phyloP scores from a whole-genome alignment of 805 yeast genomes.

The Metschnikowia chrysomelidarum region DNA sequence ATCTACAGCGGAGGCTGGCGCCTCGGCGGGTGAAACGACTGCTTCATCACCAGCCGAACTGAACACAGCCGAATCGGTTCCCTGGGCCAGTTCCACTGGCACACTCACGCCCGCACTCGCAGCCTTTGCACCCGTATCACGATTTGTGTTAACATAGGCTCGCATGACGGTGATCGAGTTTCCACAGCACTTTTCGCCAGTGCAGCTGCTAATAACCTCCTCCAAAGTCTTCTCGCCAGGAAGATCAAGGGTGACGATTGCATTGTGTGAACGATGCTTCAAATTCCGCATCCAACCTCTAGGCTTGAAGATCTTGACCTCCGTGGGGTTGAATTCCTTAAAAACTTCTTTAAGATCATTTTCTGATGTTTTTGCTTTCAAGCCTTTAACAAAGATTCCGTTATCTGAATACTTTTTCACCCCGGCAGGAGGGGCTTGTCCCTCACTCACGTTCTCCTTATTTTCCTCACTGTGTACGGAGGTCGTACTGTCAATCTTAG shows the following conservation, averaged over 20 bases:
- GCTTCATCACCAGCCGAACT: neutral
- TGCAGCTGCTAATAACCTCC: conserved; percentile 41
- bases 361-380: conserved; percentile 42
- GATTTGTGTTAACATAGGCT: conserved; percentile 11
- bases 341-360: conserved; percentile 43
- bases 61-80: neutral
- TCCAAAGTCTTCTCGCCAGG: conserved; percentile 38
- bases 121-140: neutral
- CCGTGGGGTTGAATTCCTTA: conserved; percentile 43
- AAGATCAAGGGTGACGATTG: conserved; percentile 46
- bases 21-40: neutral
- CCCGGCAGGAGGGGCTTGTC: neutral
- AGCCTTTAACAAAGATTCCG: conserved; percentile 44
- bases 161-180: conserved; percentile 4
- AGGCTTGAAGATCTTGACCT: conserved; percentile 46
- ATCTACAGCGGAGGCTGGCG: neutral
- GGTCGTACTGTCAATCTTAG: conserved; percentile 5
- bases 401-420: conserved; percentile 34
- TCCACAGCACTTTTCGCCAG: conserved; percentile 23
- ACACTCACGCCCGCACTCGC: neutral
- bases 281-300: conserved; percentile 27
- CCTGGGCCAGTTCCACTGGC: neutral
- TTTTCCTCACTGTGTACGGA: conserved; percentile 6
- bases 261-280: conserved; percentile 43
- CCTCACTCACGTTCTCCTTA: conserved; percentile 2